phyloP scores from a whole-genome alignment of 2,329 filamentous ascomycete species.

The Drechslera avenae region DNA sequence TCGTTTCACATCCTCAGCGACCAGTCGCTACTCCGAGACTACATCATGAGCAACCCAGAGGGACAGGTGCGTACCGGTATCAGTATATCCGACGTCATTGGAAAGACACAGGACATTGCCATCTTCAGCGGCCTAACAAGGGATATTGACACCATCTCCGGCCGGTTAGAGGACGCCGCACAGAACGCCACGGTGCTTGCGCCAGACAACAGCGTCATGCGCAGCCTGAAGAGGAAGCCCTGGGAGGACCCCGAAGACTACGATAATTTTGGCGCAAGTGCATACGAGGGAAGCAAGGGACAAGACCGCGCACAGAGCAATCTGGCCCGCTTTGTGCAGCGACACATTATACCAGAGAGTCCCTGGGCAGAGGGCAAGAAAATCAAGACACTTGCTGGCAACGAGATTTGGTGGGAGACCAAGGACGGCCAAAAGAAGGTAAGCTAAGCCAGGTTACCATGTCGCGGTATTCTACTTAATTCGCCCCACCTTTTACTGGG shows the following conservation, averaged over 20 bases:
- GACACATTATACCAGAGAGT: conserved; percentile 75
- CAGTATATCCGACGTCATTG: conserved; percentile 83
- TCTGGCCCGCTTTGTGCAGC: conserved; percentile 79
- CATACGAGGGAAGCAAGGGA: conserved; percentile 77
- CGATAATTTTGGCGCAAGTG: conserved; percentile 65
- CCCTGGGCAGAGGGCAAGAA: conserved; percentile 76
- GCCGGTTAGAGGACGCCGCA: conserved; percentile 68
- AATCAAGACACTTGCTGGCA: conserved; percentile 69
- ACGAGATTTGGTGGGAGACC: conserved; percentile 81
- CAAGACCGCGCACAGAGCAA: conserved; percentile 78
- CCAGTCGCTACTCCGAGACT: conserved; percentile 37
- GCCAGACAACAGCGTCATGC: conserved; percentile 82
- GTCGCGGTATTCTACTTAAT: conserved; percentile 1
- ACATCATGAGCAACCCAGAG: conserved; percentile 37
- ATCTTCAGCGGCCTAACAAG: conserved; percentile 83
- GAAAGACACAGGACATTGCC: conserved; percentile 75
- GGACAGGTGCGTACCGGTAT: conserved; percentile 53
- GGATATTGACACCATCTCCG: conserved; percentile 71
- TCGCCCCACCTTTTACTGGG: conserved; percentile 6
- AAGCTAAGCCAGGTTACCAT: conserved; percentile 37
- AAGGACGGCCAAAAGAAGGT: conserved; percentile 71
- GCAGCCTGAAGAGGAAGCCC: conserved; percentile 78
- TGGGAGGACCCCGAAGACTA: conserved; percentile 83
- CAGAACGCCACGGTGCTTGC: conserved; percentile 85
- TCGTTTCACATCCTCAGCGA: conserved; percentile 34